Evolutionary conservation across 148 eudicot species (phyloP).

Genomic region (Talinum fruticosum): DNA sequence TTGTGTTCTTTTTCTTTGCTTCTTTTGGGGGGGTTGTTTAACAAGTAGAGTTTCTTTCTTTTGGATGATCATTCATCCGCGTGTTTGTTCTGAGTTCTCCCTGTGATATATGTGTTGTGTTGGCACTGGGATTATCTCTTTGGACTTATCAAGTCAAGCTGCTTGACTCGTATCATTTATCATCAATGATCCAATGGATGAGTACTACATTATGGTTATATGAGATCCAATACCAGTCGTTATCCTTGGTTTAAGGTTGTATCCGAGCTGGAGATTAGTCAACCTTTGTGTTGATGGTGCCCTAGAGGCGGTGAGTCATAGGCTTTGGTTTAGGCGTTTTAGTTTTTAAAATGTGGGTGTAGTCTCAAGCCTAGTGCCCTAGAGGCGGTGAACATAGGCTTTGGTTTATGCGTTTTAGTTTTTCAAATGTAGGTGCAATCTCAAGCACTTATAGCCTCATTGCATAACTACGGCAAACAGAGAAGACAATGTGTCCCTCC

Average conservation of each 20-base stretch:
- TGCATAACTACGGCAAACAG: not conserved
- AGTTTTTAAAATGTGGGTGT: no score
- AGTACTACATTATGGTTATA: not conserved
- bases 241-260: not conserved
- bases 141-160: not conserved
- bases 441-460: not conserved
- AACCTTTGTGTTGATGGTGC: slow-evolving; percentile 1
- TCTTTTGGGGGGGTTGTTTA: not conserved
- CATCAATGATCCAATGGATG: not conserved
- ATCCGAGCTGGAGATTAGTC: not conserved
- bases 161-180: not conserved
- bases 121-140: not conserved
- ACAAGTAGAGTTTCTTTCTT: no score
- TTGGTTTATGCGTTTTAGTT: no score
- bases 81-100: not conserved
- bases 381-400: not conserved
- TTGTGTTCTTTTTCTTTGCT: not conserved
- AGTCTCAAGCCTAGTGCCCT: not conserved
- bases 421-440: no score
- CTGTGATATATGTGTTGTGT: not conserved
- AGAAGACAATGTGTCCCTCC: not conserved
- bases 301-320: not conserved
- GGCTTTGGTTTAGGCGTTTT: no score
- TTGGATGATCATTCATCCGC: not conserved
- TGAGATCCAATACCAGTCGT: no score